Percentiles rank a stretch among this genome's conserved stretches.
phyloP scores from a whole-genome alignment of 371 early-diverging fungal species.

The Haplosporangium sp. region DNA sequence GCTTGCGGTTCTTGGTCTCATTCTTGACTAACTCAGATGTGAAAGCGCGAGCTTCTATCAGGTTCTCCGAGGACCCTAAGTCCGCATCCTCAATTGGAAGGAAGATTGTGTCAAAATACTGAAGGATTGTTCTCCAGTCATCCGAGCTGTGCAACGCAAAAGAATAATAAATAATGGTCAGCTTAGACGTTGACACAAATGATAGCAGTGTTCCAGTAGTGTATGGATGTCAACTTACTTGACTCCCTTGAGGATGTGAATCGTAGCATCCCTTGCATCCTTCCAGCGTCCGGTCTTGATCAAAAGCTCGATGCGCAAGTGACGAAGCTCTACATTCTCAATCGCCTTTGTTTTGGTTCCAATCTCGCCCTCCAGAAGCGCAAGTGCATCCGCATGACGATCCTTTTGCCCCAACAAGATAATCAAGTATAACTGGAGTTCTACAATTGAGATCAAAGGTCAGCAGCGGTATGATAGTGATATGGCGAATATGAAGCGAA shows the following conservation, averaged over 20 bases:
- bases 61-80: constrained; percentile 23
- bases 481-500: background rate
- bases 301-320: constrained; percentile 67
- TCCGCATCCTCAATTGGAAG: constrained; percentile 32
- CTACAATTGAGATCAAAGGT: constrained; percentile 33
- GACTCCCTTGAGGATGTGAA: constrained; percentile 48
- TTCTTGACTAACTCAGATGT: constrained; percentile 54
- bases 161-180: background rate
- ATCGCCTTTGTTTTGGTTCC: constrained; percentile 68
- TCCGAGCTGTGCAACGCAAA: constrained; percentile 56
- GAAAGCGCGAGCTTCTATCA: constrained; percentile 58
- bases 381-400: constrained; percentile 68
- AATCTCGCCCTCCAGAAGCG: constrained; percentile 68
- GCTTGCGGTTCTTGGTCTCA: constrained; percentile 61
- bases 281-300: constrained; percentile 63
- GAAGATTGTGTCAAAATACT: constrained; percentile 69
- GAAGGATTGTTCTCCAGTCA: constrained; percentile 77
- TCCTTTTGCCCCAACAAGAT: constrained; percentile 74
- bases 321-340: constrained; percentile 75
- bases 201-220: background rate
- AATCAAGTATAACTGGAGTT: constrained; percentile 75
- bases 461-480: background rate
- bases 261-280: constrained; percentile 41
- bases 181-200: too few species aligned
- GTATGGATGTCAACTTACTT: constrained; percentile 20